Base-by-base conservation (phyloP, 2,329 filamentous ascomycete genomes). In the Claviceps humidiphila region DNA sequence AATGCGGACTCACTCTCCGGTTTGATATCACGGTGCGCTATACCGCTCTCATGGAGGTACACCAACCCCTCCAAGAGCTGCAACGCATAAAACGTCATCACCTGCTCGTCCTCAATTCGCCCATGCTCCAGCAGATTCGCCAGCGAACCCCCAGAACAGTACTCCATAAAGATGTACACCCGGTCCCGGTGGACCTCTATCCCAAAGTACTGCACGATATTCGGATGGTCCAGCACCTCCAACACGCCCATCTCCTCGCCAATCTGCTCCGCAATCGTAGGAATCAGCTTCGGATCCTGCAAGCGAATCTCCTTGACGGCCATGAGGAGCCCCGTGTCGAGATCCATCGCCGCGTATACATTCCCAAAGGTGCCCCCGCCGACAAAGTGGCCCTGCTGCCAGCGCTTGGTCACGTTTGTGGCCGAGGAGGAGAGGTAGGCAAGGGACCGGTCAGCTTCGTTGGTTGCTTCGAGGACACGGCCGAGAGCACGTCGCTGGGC, bases 91-190 rank as follows among this genome's bases (percentile, higher is more conserved):
- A 97, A 91, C 82, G 94, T 94, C 56, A 95, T 91, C 56, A 97
- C 90, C 52, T 90, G 93, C 67, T 98, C 93, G 64, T 97, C 94
- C 71, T 96, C 93, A 57, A 98, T 96, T 42, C 93, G 86, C 13
- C 93, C 93, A 63, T 98, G 91, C 66, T 98, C 93, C 43, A 98
- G 75, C 50, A 98, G 73, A 49, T 81, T 86, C 43, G 93, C 90
- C 48, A 98, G 75, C 16, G 91, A 97, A 20, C 93, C 93, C 50
- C 93, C 91, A 4, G 89, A 94, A 68, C 93, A 98, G 69, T 95
- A 97, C 68, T 98, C 93, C 93, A 98, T 98, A 66, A 98, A 98
- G 59, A 98, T 96, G 69, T 97, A 98, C n/a, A 98, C 93, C 64
- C 95, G 93, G 74, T 98, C 93, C 57, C 93, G 82, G 69, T 98